Evolutionary conservation across 2,329 filamentous ascomycete genomes (phyloP).

Genomic region (Exutisphaerella laricina): DNA sequence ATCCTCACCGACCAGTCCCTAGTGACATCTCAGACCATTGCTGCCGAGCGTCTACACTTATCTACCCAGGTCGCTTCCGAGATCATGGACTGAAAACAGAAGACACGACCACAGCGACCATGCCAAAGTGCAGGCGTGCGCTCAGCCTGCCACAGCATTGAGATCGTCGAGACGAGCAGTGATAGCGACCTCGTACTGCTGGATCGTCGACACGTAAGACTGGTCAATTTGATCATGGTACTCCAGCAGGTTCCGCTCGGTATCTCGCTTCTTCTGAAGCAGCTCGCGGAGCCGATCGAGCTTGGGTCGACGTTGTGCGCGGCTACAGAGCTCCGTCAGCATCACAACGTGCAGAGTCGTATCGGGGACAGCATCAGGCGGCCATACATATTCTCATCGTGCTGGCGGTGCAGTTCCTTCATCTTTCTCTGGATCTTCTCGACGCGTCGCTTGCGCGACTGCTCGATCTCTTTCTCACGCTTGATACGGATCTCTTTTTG

Average conservation of each 20-base stretch:
- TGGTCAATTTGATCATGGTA: slow-evolving; percentile 13
- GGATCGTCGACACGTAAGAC: slow-evolving; percentile 9
- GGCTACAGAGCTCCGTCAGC: not conserved
- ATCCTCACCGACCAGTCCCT: no score
- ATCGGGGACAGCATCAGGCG: not conserved
- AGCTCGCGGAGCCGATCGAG: slow-evolving; percentile 22
- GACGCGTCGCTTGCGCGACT: slow-evolving; percentile 7
- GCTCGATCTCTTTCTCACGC: slow-evolving; percentile 16
- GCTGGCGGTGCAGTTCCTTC: slow-evolving; percentile 3
- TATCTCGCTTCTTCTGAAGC: slow-evolving; percentile 15
- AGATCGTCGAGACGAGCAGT: slow-evolving; percentile 8
- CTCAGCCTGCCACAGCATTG: no score
- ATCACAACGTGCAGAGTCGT: slow-evolving; percentile 5
- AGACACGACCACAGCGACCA: no score
- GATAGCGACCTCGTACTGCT: slow-evolving; percentile 21
- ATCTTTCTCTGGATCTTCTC: slow-evolving; percentile 11
- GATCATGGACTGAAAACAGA: no score
- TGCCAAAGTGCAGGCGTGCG: no score
- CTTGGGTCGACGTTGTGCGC: slow-evolving; percentile 11
- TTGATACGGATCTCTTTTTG: slow-evolving; percentile 7
- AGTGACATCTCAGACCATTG: no score
- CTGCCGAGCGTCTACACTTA: no score
- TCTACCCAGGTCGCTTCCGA: no score
- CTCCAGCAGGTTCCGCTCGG: slow-evolving; percentile 14
- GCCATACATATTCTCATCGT: slow-evolving; percentile 14